A percentile compares a stretch with the other conserved stretches of the same genome.
Evolutionary conservation across 768 basidiomycete species (phyloP).

Genomic region (Naganishia randhawae): DNA sequence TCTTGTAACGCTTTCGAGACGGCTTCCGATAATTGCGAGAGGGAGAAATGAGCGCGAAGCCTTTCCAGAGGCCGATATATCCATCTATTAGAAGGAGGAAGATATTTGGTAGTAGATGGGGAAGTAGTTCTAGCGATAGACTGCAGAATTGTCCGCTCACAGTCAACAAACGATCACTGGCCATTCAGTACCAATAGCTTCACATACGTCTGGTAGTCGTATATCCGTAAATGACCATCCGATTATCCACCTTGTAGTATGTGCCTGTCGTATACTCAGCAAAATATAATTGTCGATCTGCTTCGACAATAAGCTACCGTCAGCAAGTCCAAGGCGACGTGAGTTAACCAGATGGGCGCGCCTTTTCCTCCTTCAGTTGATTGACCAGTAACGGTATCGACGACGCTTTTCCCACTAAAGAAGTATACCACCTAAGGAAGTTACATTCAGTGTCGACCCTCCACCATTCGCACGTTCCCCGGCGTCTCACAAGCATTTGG

Average conservation of each 20-base stretch:
- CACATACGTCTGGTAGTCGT: conserved; percentile 73
- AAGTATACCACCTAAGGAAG: conserved; percentile 69
- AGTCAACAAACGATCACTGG: neutral
- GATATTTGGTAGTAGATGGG: conserved; percentile 31
- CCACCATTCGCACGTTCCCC: neutral
- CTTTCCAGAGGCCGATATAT: conserved; percentile 24
- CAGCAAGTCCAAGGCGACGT: too few relatives aligned
- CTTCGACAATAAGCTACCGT: too few relatives aligned
- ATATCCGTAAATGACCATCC: conserved; percentile 72
- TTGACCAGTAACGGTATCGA: conserved; percentile 65
- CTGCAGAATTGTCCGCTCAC: neutral
- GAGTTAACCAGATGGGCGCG: conserved; percentile 37
- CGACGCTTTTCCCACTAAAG: conserved; percentile 81
- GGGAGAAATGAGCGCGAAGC: conserved; percentile 14
- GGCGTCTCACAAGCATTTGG: conserved; percentile 59
- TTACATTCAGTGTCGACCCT: neutral
- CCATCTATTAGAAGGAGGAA: conserved; percentile 34
- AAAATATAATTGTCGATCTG: conserved; percentile 85
- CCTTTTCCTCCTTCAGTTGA: conserved; percentile 56
- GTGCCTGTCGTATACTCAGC: conserved; percentile 76
- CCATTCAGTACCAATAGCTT: neutral
- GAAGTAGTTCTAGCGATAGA: neutral
- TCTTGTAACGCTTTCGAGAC: conserved; percentile 22
- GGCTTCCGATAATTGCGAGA: conserved; percentile 20
- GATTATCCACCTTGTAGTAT: conserved; percentile 86